These are phyloP conservation scores for Xylaria intraflava DNA, from an alignment of 495 filamentous ascomycete species.

Conservation along the genomic window DNA sequence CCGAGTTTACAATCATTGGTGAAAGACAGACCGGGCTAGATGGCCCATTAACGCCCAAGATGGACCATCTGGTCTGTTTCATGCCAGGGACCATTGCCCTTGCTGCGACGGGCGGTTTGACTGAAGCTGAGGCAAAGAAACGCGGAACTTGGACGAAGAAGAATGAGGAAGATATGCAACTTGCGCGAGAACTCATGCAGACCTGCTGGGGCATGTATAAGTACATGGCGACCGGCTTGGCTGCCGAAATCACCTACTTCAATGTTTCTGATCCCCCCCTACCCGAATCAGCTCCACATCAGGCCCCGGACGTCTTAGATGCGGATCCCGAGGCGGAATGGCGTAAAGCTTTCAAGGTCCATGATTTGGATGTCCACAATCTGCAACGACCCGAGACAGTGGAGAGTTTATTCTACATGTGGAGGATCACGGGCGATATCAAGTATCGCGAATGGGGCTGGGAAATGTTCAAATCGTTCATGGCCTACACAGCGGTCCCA, in stretches of 20 bases:
- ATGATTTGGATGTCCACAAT: slow-evolving; percentile 74
- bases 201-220: slow-evolving; percentile 98
- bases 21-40: slow-evolving; percentile 75
- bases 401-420: slow-evolving; percentile 96
- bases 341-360: slow-evolving; percentile 71
- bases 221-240: slow-evolving; percentile 77
- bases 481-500: slow-evolving; percentile 69
- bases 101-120: slow-evolving; percentile 71
- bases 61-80: slow-evolving; percentile 98
- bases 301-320: slow-evolving; percentile 42
- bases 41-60: slow-evolving; percentile 66
- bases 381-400: slow-evolving; percentile 94
- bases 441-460: slow-evolving; percentile 96
- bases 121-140: slow-evolving; percentile 66
- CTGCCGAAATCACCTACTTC: slow-evolving; percentile 89
- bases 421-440: slow-evolving; percentile 88
- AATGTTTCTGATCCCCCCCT: slow-evolving; percentile 58
- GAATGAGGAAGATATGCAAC: slow-evolving; percentile 77
- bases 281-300: slow-evolving; percentile 46
- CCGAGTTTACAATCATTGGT: slow-evolving; percentile 74
- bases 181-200: slow-evolving; percentile 85
- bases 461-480: slow-evolving; percentile 94
- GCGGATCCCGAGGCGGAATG: slow-evolving; percentile 50
- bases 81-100: slow-evolving; percentile 94
- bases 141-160: slow-evolving; percentile 63